These are phyloP conservation scores for Sporobolomyces pararoseus DNA, from an alignment of 768 basidiomycete species.

Conservation along the genomic window DNA sequence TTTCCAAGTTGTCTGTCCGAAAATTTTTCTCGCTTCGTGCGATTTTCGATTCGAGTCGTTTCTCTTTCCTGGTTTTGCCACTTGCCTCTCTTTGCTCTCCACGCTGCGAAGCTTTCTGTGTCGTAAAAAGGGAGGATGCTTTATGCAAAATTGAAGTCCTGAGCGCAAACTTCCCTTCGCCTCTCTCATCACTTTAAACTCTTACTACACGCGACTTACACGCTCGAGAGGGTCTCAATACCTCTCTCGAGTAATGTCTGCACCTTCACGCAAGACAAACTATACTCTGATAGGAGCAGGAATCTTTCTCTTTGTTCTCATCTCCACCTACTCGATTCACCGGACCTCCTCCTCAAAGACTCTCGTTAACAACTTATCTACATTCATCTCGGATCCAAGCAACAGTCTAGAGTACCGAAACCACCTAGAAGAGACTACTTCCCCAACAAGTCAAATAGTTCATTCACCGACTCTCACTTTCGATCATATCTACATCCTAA, in stretches of 20 bases:
- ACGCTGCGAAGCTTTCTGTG: too few relatives aligned
- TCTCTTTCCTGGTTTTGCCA: too few relatives aligned
- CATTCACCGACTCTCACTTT: conserved; percentile 45
- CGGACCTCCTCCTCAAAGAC: not conserved
- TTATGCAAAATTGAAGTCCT: too few relatives aligned
- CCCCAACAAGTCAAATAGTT: conserved; percentile 9
- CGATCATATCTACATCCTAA: conserved; percentile 46
- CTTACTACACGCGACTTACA: too few relatives aligned
- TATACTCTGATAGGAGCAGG: not conserved
- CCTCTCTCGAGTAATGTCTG: not conserved
- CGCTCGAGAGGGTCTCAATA: not conserved
- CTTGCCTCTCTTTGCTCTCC: too few relatives aligned
- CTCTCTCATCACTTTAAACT: too few relatives aligned
- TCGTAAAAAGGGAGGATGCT: too few relatives aligned
- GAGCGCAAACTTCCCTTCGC: too few relatives aligned
- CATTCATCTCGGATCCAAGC: conserved; percentile 8
- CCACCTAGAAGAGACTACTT: conserved; percentile 37
- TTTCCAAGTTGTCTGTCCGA: too few relatives aligned
- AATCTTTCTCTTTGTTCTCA: not conserved
- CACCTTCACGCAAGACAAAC: not conserved
- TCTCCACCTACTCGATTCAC: conserved; percentile 18
- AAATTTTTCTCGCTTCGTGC: too few relatives aligned
- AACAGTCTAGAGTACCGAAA: conserved; percentile 25
- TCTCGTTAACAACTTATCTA: not conserved
- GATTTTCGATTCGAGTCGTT: too few relatives aligned